Percentiles rank a stretch among this genome's conserved stretches.
These are phyloP conservation scores for Hypoxylon sp. DNA, from an alignment of 2,329 filamentous ascomycete genomes.

Conservation along the genomic window DNA sequence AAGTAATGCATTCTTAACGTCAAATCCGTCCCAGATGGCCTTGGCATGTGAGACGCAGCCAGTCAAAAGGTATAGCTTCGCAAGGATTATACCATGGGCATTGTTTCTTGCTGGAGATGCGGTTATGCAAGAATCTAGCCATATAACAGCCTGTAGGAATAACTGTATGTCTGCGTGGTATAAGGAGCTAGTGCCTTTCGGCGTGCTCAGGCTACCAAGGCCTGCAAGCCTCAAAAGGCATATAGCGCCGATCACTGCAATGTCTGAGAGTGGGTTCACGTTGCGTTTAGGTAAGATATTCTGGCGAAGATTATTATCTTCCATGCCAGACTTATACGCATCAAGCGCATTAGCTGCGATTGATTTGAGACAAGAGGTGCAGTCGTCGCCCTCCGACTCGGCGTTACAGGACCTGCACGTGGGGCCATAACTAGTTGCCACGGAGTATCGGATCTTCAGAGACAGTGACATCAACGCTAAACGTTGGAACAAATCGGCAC, in stretches of 20 bases:
- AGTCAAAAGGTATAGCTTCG: slow-evolving; percentile 66
- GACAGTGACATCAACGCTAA: slow-evolving; percentile 33
- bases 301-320: slow-evolving; percentile 33
- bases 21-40: slow-evolving; percentile 66
- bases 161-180: slow-evolving; percentile 48
- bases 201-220: slow-evolving; percentile 16
- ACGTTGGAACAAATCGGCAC: slow-evolving; percentile 25
- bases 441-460: slow-evolving; percentile 42
- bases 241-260: slow-evolving; percentile 49
- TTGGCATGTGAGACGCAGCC: slow-evolving; percentile 65
- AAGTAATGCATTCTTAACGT: slow-evolving; percentile 71
- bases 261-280: slow-evolving; percentile 48
- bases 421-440: slow-evolving; percentile 35
- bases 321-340: slow-evolving; percentile 42
- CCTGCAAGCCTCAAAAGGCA: slow-evolving; percentile 51
- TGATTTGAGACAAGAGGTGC: slow-evolving; percentile 45
- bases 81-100: slow-evolving; percentile 64
- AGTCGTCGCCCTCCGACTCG: slow-evolving; percentile 25
- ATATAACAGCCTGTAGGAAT: slow-evolving; percentile 64
- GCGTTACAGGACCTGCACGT: slow-evolving; percentile 40
- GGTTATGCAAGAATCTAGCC: slow-evolving; percentile 67
- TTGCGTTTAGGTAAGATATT: slow-evolving; percentile 25
- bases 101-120: slow-evolving; percentile 61
- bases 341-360: slow-evolving; percentile 46
- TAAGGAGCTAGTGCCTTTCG: slow-evolving; percentile 39